A percentile compares a stretch with the other conserved stretches of the same genome.
phyloP scores from a whole-genome alignment of 257 asterid genomes.

The Scutellaria galericulata region DNA sequence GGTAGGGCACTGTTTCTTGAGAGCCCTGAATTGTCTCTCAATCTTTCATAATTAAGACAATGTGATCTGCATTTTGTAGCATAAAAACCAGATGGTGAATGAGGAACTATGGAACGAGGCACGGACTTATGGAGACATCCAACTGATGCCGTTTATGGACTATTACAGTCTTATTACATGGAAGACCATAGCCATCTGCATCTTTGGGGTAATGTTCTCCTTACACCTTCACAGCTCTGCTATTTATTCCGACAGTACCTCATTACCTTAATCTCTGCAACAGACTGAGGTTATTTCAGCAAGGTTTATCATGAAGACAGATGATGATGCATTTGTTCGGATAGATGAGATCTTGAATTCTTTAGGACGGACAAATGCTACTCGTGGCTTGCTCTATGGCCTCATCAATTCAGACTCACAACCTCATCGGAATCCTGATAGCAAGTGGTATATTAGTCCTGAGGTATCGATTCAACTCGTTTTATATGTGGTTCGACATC shows the following conservation, averaged over 20 bases:
- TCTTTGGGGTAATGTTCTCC: conserved; percentile 80
- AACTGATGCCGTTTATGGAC: conserved; percentile 96
- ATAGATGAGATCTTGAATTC: conserved; percentile 85
- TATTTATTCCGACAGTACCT: conserved; percentile 36
- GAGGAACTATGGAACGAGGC: conserved; percentile 99
- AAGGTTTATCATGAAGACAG: conserved; percentile 94
- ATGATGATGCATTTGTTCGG: conserved; percentile 97
- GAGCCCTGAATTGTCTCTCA: neutral
- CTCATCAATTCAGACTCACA: conserved; percentile 81
- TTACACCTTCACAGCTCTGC: conserved; percentile 39
- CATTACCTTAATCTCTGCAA: conserved; percentile 54
- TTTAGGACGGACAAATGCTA: conserved; percentile 51
- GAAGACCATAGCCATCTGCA: conserved; percentile 92
- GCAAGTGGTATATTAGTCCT: conserved; percentile 98
- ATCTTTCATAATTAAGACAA: neutral
- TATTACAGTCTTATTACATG: conserved; percentile 90
- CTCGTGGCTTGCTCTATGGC: conserved; percentile 87
- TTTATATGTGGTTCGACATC: neutral
- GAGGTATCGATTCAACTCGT: conserved; percentile 59
- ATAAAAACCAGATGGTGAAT: conserved; percentile 95
- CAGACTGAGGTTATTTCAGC: conserved; percentile 90
- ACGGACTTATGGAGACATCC: conserved; percentile 80
- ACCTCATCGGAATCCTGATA: conserved; percentile 80
- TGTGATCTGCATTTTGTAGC: conserved; percentile 54
- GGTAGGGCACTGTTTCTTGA: conserved; percentile 46